Evolutionary conservation across 345 rosid species (phyloP).

Genomic region (Euclidium syriacum): DNA sequence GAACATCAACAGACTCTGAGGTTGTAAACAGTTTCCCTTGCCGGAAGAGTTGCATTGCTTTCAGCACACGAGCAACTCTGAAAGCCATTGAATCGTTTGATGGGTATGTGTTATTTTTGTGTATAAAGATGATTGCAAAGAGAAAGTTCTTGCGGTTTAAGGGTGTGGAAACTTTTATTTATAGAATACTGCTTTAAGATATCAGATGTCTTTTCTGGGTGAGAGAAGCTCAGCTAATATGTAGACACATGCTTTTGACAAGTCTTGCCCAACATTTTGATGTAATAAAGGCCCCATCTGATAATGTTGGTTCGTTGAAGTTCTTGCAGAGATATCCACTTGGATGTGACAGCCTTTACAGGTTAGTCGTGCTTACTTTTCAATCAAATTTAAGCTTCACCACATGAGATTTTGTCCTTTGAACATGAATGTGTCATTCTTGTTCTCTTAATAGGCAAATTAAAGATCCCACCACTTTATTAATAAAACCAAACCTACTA

Average conservation of each 20-base stretch:
- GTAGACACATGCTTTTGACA: slow-evolving; percentile 5
- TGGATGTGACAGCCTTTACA: slow-evolving; percentile 4
- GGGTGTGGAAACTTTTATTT: not conserved
- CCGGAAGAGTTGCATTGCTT: not conserved
- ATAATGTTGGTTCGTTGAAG: not conserved
- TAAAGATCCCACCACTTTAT: slow-evolving; percentile 3
- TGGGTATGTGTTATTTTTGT: not conserved
- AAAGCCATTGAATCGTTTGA: not conserved
- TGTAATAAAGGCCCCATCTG: slow-evolving; percentile 6
- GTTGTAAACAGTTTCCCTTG: not conserved
- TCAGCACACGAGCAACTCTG: slow-evolving; percentile 1
- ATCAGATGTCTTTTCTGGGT: not conserved
- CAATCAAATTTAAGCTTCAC: not conserved
- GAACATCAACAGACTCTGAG: slow-evolving; percentile 12
- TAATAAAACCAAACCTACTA: not conserved
- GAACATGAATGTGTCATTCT: slow-evolving; percentile 4
- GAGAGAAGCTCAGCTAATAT: not conserved
- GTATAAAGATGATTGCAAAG: not conserved
- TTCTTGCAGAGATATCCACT: not conserved
- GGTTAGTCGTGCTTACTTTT: not conserved
- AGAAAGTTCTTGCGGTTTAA: not conserved
- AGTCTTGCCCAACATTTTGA: not conserved
- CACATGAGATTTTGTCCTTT: slow-evolving; percentile 10
- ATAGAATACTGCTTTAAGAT: not conserved
- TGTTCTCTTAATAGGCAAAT: slow-evolving; percentile 15